A percentile compares a stretch with the other conserved stretches of the same genome.
Conservation (phyloP, 352 stramenopile species). For the Phytophthora tubulina region DNA sequence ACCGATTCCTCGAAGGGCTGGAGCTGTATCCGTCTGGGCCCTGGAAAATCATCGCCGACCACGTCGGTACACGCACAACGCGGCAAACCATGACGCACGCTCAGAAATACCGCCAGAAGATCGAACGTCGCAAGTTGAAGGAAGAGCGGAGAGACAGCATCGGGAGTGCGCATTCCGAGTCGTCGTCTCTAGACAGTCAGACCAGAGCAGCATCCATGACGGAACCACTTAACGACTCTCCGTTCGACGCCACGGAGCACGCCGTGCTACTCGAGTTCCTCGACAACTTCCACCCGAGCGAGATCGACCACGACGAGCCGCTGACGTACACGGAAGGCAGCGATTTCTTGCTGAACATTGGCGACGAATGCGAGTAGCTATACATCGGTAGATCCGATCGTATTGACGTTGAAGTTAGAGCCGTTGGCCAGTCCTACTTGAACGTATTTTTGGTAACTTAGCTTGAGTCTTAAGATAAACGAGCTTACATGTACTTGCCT, state of each 20-base stretch:
- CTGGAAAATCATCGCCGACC: slow-evolving; percentile 43
- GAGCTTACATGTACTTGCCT: not conserved
- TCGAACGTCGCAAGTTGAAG: slow-evolving; percentile 31
- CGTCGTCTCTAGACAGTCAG: not conserved
- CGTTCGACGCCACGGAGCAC: slow-evolving; percentile 22
- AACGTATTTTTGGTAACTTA: not conserved
- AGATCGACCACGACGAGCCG: slow-evolving; percentile 33
- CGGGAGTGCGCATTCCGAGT: slow-evolving; percentile 11
- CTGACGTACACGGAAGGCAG: slow-evolving; percentile 18
- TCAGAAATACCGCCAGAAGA: slow-evolving; percentile 54
- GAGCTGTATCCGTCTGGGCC: slow-evolving; percentile 44
- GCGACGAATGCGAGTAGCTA: not conserved
- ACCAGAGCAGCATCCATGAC: slow-evolving; percentile 12
- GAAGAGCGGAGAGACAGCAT: slow-evolving; percentile 11
- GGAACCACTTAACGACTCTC: slow-evolving; percentile 3
- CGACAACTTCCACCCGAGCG: slow-evolving; percentile 33
- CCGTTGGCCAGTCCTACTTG: not conserved
- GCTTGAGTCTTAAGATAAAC: slow-evolving; percentile 2
- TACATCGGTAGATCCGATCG: not conserved
- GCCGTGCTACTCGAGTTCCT: slow-evolving; percentile 35
- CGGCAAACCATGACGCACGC: slow-evolving; percentile 49
- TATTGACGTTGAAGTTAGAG: slow-evolving; percentile 18
- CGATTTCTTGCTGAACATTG: slow-evolving; percentile 13
- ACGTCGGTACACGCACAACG: slow-evolving; percentile 41
- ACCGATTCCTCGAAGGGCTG: slow-evolving; percentile 49